These are phyloP conservation scores for Crithidia mellificae DNA, from an alignment of 208 protist species.

Conservation along the genomic window DNA sequence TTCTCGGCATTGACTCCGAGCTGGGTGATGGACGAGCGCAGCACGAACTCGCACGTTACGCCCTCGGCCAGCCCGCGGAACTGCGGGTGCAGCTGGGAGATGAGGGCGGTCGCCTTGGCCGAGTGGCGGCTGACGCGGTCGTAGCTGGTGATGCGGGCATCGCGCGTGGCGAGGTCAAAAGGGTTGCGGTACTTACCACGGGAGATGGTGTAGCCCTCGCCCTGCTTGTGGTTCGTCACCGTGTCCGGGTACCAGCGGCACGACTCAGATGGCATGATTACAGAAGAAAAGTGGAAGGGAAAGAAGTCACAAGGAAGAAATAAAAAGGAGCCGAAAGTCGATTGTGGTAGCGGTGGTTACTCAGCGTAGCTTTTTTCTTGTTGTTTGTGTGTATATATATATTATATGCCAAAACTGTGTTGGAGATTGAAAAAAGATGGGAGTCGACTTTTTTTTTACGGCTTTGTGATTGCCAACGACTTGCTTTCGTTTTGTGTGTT, in stretches of 20 bases:
- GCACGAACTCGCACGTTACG: constrained; percentile 76
- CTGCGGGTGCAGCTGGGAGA: constrained; percentile 63
- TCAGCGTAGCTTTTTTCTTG: too few relatives aligned
- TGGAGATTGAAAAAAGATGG: too few relatives aligned
- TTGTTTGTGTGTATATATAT: too few relatives aligned
- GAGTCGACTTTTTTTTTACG: too few relatives aligned
- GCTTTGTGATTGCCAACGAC: too few relatives aligned
- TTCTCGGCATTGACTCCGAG: constrained; percentile 86
- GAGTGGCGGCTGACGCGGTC: constrained; percentile 34
- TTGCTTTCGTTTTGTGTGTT: too few relatives aligned
- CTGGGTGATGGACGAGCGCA: constrained; percentile 89
- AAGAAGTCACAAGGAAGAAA: too few relatives aligned
- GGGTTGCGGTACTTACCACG: constrained; percentile 69
- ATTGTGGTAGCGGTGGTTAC: too few relatives aligned
- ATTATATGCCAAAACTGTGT: too few relatives aligned
- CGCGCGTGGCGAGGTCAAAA: constrained; percentile 78
- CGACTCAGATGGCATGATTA: constrained; percentile 49
- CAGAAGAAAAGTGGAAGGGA: too few relatives aligned
- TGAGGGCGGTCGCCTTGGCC: constrained; percentile 42
- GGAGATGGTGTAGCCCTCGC: constrained; percentile 69
- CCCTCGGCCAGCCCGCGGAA: constrained; percentile 74
- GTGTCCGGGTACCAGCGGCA: constrained; percentile 87
- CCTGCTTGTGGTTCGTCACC: constrained; percentile 59
- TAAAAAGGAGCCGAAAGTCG: too few relatives aligned
- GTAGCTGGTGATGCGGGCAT: constrained; percentile 55